phyloP scores from a whole-genome alignment of 768 basidiomycete species.

The Serendipita sp. region DNA sequence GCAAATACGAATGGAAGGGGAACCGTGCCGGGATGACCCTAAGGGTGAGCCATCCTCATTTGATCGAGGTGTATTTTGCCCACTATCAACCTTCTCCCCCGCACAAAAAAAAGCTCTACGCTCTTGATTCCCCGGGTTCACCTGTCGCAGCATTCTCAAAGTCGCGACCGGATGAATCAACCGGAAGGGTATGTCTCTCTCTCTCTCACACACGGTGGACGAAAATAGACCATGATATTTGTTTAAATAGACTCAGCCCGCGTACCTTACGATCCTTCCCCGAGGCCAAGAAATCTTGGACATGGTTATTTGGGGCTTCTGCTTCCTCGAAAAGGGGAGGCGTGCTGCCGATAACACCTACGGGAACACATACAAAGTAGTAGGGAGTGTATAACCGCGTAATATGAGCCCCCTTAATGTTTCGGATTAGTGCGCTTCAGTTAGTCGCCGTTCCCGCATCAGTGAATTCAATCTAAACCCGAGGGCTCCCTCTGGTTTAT shows the following conservation, averaged over 20 bases:
- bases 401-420: no score
- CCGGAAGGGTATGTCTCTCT: background rate
- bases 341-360: background rate
- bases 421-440: no score
- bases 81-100: no score
- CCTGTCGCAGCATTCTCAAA: constrained; percentile 6
- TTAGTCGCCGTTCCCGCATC: no score
- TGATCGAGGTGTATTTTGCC: background rate
- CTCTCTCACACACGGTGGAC: background rate
- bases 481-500: no score
- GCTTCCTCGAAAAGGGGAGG: background rate
- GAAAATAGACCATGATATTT: background rate
- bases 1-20: constrained; percentile 28
- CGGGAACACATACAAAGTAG: no score
- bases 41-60: constrained; percentile 8
- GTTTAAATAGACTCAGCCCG: background rate
- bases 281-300: background rate
- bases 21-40: constrained; percentile 21
- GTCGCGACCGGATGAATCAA: background rate
- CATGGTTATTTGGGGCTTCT: background rate
- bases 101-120: background rate
- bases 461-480: no score
- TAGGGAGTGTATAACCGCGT: no score
- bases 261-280: background rate
- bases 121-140: constrained; percentile 3